Base-by-base conservation (phyloP, 768 basidiomycete species). In the Amylocystis lapponica region DNA sequence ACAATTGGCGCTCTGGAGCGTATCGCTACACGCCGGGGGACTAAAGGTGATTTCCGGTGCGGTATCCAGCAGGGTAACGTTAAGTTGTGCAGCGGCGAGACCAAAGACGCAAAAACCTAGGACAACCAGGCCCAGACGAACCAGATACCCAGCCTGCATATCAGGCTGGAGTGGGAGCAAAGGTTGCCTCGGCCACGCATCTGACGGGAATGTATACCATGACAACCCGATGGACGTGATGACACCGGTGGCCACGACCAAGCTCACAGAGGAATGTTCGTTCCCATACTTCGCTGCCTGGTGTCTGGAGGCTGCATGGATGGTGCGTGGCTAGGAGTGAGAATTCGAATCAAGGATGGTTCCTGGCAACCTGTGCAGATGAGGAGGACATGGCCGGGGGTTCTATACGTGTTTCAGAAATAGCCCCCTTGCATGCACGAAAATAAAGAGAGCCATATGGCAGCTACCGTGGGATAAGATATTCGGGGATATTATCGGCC, bases 31-130 rank as follows among this genome's bases (percentile, higher is more conserved):
- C 16, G 48, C 50, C 16, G 48, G 46, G 9, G 53, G 53, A 41
- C 48, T 54, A 41, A 51, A 54, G 33, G 36, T 46, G 43, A 54
- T 51, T 43, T 51, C 50, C 17, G 48, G 37, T 19, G 53, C 53
- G 32, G 50, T 54, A 39, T 51, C 42, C 29, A 47, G 33, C 36
- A 54, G 42, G 17, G 53, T 54, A 39, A 54, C 48, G 37, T 54
- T 54, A 27, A 43, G 38, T 17, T 45, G 37, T 4, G 46, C 49
- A 11, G 6, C 7, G 9, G 17, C 36, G n/a, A 23, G 37, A 43
- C 31, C 12, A 21, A 49, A 8, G 19, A 47, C 19, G 32, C 36
- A 19, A 16, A 29, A 20, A 25, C 41, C 41, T 21, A 40, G 23
- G 27, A 49, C 29, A 22, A 42, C 36, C 27, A 42, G 45, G 35